Evolutionary conservation across 208 protist genomes (phyloP).

Genomic region (Vickermania ingenoplastis): DNA sequence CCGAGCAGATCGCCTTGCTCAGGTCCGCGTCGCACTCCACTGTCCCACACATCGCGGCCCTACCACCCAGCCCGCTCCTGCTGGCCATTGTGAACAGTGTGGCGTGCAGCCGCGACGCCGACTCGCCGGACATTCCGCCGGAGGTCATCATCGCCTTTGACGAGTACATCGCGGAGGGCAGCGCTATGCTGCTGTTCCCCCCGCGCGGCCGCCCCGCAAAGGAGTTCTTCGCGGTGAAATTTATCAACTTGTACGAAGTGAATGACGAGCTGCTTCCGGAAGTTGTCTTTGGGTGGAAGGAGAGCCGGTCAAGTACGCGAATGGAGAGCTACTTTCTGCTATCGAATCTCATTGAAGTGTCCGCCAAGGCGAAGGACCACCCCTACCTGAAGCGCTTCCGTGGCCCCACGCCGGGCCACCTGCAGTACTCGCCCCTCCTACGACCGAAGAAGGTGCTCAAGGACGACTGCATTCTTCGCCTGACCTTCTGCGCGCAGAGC

Average conservation of each 20-base stretch:
- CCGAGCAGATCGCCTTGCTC: neutral
- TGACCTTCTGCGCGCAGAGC: conserved; percentile 25
- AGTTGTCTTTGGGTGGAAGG: conserved; percentile 44
- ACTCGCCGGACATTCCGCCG: conserved; percentile 21
- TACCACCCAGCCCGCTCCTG: conserved; percentile 31
- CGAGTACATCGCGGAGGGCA: conserved; percentile 39
- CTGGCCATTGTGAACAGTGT: conserved; percentile 30
- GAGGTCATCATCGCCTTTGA: conserved; percentile 69
- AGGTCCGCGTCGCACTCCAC: no score
- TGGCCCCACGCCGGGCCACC: conserved; percentile 18
- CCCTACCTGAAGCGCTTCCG: conserved; percentile 21
- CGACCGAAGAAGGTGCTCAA: conserved; percentile 14
- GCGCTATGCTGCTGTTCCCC: conserved; percentile 47
- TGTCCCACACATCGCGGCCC: neutral
- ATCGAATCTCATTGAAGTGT: conserved; percentile 33
- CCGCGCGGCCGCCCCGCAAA: conserved; percentile 30
- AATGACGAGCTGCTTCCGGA: neutral
- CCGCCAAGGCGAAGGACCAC: conserved; percentile 26
- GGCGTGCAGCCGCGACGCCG: conserved; percentile 23
- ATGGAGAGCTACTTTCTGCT: conserved; percentile 57
- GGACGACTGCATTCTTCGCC: conserved; percentile 43
- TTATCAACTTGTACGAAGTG: conserved; percentile 23
- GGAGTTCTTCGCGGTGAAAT: conserved; percentile 54
- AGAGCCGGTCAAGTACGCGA: conserved; percentile 17
- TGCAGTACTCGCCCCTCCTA: neutral